Base-by-base conservation (phyloP, 2,329 filamentous ascomycete species). In the Aspergillus ibericus region DNA sequence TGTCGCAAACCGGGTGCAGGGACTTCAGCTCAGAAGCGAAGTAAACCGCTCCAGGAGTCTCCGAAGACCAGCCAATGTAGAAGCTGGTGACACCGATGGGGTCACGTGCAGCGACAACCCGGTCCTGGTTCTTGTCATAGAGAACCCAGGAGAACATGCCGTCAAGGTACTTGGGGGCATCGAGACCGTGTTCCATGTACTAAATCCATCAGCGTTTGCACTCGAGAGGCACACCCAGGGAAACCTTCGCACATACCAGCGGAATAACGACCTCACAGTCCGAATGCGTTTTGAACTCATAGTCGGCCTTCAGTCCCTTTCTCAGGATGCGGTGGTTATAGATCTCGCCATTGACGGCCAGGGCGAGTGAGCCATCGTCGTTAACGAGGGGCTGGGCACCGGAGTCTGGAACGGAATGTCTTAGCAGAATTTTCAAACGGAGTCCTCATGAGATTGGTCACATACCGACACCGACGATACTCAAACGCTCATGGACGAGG, bases 61-160 rank as follows among this genome's bases (percentile, higher is more conserved):
- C 80, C 68, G 90, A 96, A 46, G 89, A 90, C 82, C 91, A 91
- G 70, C 95, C 95, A 78, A 97, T 91, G 82, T 99, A 99, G 77
- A 99, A 92, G 63, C 92, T 97, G 66, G 93, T 98, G 77, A 99
- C 88, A 69, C 95, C 95, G 70, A 99, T 97, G 35, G 95, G 95
- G 77, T 99, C 95, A 74, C 95, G 88, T 56, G 95, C 95, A 59
- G 95, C 95, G 72, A 99, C 87, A 63, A 92, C 90, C 67, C 95
- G 89, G 82, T 99, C 90, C 77, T 92, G 87, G 67, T 86, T 88
- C 85, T 96, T 96, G 82, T 99, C 95, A 80, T 96, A 96, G 54
- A 99, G 85, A 57, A 99, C 93, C 81, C 96, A 99, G 15, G 93
- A 97, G 85, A 99, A 99, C 95, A 99, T 99, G 81, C 95, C 95